phyloP scores from a whole-genome alignment of 2,329 filamentous ascomycete species.

The Hymenoscyphus scutula region DNA sequence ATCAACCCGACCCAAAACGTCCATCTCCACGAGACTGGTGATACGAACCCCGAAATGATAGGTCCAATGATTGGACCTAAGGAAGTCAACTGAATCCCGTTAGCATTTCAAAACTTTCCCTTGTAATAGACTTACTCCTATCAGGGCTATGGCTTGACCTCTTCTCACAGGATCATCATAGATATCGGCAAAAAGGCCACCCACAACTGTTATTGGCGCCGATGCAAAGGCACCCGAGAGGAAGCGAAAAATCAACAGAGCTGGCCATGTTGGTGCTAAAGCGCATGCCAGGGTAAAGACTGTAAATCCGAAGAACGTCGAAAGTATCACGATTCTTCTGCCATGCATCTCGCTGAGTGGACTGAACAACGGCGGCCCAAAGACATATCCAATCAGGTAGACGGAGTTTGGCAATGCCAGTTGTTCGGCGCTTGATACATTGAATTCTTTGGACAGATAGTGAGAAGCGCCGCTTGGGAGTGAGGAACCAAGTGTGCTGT shows the following conservation, averaged over 20 bases:
- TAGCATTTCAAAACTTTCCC: conserved; percentile 19
- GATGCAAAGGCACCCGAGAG: conserved; percentile 60
- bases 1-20: conserved; percentile 39
- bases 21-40: conserved; percentile 36
- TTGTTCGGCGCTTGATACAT: background rate
- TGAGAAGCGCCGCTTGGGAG: background rate
- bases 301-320: conserved; percentile 54
- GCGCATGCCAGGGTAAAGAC: conserved; percentile 59
- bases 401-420: conserved; percentile 47
- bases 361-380: conserved; percentile 65
- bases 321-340: conserved; percentile 55
- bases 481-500: conserved; percentile 1
- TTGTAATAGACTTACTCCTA: conserved; percentile 27
- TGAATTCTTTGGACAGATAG: background rate
- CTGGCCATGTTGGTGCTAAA: conserved; percentile 53
- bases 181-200: conserved; percentile 55
- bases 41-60: conserved; percentile 5
- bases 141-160: conserved; percentile 55
- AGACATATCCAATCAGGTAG: conserved; percentile 57
- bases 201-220: conserved; percentile 15
- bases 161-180: conserved; percentile 50
- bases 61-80: background rate
- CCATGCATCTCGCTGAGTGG: conserved; percentile 62
- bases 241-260: conserved; percentile 63
- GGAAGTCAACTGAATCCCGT: conserved; percentile 20